Base-by-base conservation (phyloP, 179 eudicot genomes). In the Sideroxylon spinosum region DNA sequence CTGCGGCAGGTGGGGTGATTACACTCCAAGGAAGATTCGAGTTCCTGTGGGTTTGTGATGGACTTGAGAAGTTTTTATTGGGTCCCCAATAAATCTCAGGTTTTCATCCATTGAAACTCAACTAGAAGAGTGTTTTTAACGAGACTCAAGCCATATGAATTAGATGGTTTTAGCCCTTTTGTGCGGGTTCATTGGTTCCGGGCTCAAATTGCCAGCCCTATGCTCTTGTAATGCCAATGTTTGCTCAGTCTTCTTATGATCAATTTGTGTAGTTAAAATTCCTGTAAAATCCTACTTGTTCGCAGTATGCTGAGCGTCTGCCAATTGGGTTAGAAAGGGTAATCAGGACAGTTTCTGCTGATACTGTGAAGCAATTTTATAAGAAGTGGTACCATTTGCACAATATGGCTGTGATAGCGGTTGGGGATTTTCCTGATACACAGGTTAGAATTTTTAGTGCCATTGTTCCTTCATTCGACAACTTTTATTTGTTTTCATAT, bases 321-420 rank as follows among this genome's bases (percentile, higher is more conserved):
- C 98, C 98, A 14, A 92, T 92, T 82, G 98, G 98, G 79, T 81
- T 88, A 50, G 98, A 94, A 80, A 92, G 83, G 79, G 95, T 94
- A 23, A 92, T 92, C 70, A 89, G 89, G 73, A 84, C 91, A 64
- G 95, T 92, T 77, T 82, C 95, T 71, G 90, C 95, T 73, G 91
- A 87, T 61, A 82, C 69, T 63, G 95, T 92, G 74, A 89, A 87
- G 82, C 87, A 80, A 49, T 94, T 94, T 68, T 94, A 90, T 80
- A 85, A 68, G 76, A 94, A 88, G 83, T 92, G 97, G 98, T 92
- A 94, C 86, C 87, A 92, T 86, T 79, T 93, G 78, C 85, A 84
- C 67, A 85, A 92, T 82, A 94, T 92, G 97, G 95, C 98, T 49
- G 87, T 94, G 79, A 87, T 92, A 79, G 98, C 95, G 82, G 91